Evolutionary conservation across 2,329 filamentous ascomycete species (phyloP).

Genomic region (Colletotrichum filicis): DNA sequence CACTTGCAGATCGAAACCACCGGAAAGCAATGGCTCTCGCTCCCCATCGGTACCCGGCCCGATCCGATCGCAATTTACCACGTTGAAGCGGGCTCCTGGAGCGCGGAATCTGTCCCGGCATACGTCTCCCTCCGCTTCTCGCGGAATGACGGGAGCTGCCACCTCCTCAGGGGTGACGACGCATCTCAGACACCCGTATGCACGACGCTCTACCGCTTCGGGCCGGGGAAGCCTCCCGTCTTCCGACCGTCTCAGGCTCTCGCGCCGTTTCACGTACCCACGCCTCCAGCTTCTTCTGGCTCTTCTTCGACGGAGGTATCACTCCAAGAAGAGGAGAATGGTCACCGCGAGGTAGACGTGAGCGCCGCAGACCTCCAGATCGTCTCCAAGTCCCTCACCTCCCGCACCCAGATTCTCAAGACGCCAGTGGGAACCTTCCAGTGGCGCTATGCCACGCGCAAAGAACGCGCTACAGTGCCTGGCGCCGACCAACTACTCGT

Average conservation of each 20-base stretch:
- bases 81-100: conserved; percentile 45
- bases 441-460: conserved; percentile 65
- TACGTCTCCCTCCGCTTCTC: conserved; percentile 64
- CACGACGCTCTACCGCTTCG: conserved; percentile 67
- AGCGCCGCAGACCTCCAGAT: conserved; percentile 38
- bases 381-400: conserved; percentile 52
- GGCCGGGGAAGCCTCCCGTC: conserved; percentile 62
- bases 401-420: conserved; percentile 57
- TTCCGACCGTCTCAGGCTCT: conserved; percentile 46
- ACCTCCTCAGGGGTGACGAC: conserved; percentile 56
- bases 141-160: conserved; percentile 58
- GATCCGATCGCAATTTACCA: conserved; percentile 56
- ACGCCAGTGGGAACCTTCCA: conserved; percentile 62
- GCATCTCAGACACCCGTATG: conserved; percentile 47
- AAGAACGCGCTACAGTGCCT: conserved; percentile 55
- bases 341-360: conserved; percentile 35
- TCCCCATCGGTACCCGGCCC: conserved; percentile 50
- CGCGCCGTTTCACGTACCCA: conserved; percentile 30
- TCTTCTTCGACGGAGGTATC: conserved; percentile 27
- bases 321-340: conserved; percentile 43
- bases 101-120: conserved; percentile 27
- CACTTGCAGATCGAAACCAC: conserved; percentile 60
- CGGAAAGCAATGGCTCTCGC: conserved; percentile 55
- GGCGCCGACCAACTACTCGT: conserved; percentile 58
- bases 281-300: conserved; percentile 13